Base-by-base conservation (phyloP, 2,329 filamentous ascomycete species). In the Fusarium sp. region DNA sequence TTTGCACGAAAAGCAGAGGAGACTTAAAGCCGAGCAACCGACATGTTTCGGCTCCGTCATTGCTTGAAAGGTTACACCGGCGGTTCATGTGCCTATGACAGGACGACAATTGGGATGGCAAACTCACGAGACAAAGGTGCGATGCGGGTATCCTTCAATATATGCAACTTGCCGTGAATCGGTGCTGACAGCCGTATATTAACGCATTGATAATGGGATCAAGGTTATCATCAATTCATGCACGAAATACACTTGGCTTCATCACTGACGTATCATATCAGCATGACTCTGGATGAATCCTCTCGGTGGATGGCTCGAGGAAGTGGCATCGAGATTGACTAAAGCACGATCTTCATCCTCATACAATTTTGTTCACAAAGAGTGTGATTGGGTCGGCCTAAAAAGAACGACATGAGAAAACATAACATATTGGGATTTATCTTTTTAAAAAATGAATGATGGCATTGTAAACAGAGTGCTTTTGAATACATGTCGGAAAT, bases 81-180 rank as follows among this genome's bases (percentile, higher is more conserved):
- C 11, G n/a, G 23, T 13, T 43, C 16, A 41, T 37, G 52, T 43
- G 31, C 67, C 42, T 55, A 43, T 46, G 14, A 31, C 14, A 16
- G 25, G 45, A 26, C 18, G 26, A 23, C 21, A 30, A 41, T 42
- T 45, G 26, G 10, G 21, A 30, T 31, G 26, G 21, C 30, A 63
- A 70, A 41, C 53, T 59, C 67, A 70, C 67, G 43, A 30, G 67
- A 23, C 23, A n/a, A 53, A 16, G 18, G 30, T 28, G 19, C 14
- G 18, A 56, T 56, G 62, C 53, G 53, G 43, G 12, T 26, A 26
- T 56, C 58, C 62, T 28, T 28, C 23, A 26, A 19, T 18, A 25
- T 48, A 51, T 50, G 52, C 41, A 37, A 16, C n/a, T 37, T 62
- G 18, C 18, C 30, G 37, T 50, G 42, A 26, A 34, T 58, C 14